Percentiles rank a stretch among this genome's conserved stretches.
phyloP scores from a whole-genome alignment of 805 yeast genomes.

The Scheffersomyces lignosus region DNA sequence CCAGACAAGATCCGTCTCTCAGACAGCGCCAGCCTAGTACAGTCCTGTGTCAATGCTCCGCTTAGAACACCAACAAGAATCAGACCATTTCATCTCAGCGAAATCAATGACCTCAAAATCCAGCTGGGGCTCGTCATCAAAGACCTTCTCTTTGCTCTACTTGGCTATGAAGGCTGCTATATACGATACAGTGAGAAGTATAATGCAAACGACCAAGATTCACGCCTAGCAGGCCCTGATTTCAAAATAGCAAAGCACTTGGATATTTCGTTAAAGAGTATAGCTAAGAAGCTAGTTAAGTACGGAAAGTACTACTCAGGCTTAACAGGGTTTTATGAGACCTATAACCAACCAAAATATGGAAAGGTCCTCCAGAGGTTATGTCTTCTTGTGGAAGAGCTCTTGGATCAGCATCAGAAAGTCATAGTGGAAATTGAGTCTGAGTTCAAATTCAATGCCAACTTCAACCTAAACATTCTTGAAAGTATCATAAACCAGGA shows the following conservation, averaged over 20 bases:
- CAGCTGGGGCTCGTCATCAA: constrained; percentile 74
- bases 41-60: constrained; percentile 11
- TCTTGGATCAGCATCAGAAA: constrained; percentile 24
- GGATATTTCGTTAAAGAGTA: constrained; percentile 71
- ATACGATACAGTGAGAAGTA: constrained; percentile 66
- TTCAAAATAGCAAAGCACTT: constrained; percentile 69
- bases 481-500: constrained; percentile 38
- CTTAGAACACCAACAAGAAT: constrained; percentile 17
- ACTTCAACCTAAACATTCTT: constrained; percentile 59
- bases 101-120: constrained; percentile 45
- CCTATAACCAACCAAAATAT: constrained; percentile 51
- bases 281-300: constrained; percentile 59
- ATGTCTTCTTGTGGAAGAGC: constrained; percentile 53
- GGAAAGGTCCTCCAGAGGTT: constrained; percentile 78
- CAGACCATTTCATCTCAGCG: constrained; percentile 48
- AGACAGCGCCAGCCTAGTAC: constrained; percentile 13
- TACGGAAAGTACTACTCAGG: constrained; percentile 65
- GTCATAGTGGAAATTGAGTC: constrained; percentile 49
- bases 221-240: constrained; percentile 67
- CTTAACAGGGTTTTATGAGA: constrained; percentile 58
- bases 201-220: constrained; percentile 42
- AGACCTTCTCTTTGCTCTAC: constrained; percentile 67
- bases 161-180: constrained; percentile 77
- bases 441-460: constrained; percentile 47
- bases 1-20: constrained; percentile 18